Evolutionary conservation across 768 basidiomycete genomes (phyloP).

Genomic region (Lentinus brumalis): DNA sequence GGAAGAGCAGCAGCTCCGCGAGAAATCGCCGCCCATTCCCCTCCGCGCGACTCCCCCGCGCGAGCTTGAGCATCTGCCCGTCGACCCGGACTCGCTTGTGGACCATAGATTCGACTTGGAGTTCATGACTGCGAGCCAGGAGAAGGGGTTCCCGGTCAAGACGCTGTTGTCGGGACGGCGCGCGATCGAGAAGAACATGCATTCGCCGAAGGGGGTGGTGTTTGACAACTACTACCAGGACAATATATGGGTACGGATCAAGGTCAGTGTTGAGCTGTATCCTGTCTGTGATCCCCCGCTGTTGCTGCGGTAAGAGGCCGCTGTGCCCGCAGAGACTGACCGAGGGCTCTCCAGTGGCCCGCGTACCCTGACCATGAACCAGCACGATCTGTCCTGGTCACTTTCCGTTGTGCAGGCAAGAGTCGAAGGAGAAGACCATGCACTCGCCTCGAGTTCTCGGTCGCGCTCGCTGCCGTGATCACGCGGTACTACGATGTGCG

Average conservation of each 20-base stretch:
- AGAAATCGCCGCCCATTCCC: neutral
- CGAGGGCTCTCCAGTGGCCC: conserved; percentile 4
- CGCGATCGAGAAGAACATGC: conserved; percentile 8
- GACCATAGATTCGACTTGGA: neutral
- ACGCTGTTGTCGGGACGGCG: conserved; percentile 7
- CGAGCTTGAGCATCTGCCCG: neutral
- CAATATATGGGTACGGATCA: conserved; percentile 11
- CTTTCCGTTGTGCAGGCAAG: neutral
- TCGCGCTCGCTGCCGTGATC: conserved; percentile 4
- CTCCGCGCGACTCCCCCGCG: neutral
- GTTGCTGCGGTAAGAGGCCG: neutral
- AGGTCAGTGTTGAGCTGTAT: neutral
- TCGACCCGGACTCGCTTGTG: neutral
- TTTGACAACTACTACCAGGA: conserved; percentile 4
- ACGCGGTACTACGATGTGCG: conserved; percentile 11
- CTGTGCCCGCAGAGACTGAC: neutral
- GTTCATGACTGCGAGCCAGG: conserved; percentile 1
- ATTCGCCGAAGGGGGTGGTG: neutral
- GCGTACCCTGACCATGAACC: conserved; percentile 12
- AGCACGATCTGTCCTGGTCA: neutral
- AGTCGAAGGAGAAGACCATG: conserved; percentile 2
- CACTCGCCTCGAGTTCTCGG: conserved; percentile 7
- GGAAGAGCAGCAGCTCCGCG: conserved; percentile 5
- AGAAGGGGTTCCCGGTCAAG: conserved; percentile 10
- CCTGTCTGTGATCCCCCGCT: neutral